These are phyloP conservation scores for Sclerotinia minor DNA, from an alignment of 2,329 filamentous ascomycete genomes.

Conservation along the genomic window DNA sequence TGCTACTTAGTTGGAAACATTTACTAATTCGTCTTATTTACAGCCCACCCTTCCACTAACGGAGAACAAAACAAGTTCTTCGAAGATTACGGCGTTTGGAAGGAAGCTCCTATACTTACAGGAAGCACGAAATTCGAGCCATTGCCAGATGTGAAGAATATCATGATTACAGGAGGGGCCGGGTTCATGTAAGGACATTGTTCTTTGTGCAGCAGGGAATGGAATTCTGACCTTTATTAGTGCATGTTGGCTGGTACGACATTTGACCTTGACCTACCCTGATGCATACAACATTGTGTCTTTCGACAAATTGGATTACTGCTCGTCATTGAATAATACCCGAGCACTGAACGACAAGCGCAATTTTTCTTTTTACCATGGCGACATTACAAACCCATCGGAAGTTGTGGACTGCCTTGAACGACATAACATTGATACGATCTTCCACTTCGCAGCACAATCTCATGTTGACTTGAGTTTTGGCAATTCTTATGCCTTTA, in stretches of 20 bases:
- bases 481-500: slow-evolving; percentile 79
- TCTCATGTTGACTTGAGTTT: slow-evolving; percentile 83
- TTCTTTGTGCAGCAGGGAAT: slow-evolving; percentile 22
- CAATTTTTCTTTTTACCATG: slow-evolving; percentile 79
- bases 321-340: slow-evolving; percentile 78
- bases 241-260: slow-evolving; percentile 80
- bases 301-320: slow-evolving; percentile 84
- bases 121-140: slow-evolving; percentile 72
- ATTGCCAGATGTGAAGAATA: slow-evolving; percentile 69
- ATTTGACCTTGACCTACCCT: slow-evolving; percentile 72
- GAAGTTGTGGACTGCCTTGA: slow-evolving; percentile 72
- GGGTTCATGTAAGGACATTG: slow-evolving; percentile 72
- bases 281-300: slow-evolving; percentile 75
- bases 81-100: slow-evolving; percentile 66
- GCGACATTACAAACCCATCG: slow-evolving; percentile 70
- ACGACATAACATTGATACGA: slow-evolving; percentile 71
- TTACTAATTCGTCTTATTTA: slow-evolving; percentile 9
- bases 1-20: background rate
- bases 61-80: slow-evolving; percentile 46
- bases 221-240: slow-evolving; percentile 47
- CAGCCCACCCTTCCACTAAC: slow-evolving; percentile 28
- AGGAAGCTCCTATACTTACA: slow-evolving; percentile 66
- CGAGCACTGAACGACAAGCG: slow-evolving; percentile 62
- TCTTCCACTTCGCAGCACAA: slow-evolving; percentile 84
- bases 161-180: slow-evolving; percentile 80